Conservation (phyloP, 2,329 filamentous ascomycete species). For the Cladophialophora chaetospira region DNA sequence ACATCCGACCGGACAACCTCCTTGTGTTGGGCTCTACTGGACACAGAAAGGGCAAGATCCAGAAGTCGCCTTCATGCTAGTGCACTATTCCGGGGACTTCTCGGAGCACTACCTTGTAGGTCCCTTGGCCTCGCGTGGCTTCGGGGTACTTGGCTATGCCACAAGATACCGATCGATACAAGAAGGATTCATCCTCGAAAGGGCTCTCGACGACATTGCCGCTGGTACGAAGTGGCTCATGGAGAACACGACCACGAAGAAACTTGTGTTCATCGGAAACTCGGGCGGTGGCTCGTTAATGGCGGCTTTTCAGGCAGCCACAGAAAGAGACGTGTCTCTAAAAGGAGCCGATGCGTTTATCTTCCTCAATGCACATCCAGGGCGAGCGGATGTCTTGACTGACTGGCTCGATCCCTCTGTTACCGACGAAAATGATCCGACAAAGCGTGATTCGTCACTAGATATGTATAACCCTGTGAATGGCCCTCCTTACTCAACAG, state of each 20-base stretch:
- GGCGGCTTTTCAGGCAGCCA: constrained; percentile 4
- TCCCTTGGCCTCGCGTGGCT: constrained; percentile 2
- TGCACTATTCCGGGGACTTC: constrained; percentile 4
- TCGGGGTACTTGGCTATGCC: constrained; percentile 1
- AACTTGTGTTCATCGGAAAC: constrained; percentile 9
- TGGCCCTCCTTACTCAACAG: not conserved
- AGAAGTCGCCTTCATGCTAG: not conserved
- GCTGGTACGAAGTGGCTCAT: not conserved
- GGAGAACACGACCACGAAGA: not conserved
- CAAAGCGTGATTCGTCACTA: not conserved
- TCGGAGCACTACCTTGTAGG: constrained; percentile 2
- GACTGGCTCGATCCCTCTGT: constrained; percentile 3
- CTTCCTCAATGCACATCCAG: constrained; percentile 11
- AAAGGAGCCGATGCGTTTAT: constrained; percentile 6
- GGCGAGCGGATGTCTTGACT: constrained; percentile 1
- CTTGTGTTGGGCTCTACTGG: not conserved
- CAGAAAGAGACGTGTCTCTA: not conserved
- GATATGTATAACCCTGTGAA: constrained; percentile 7
- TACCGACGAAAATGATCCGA: constrained; percentile 2
- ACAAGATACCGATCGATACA: not conserved
- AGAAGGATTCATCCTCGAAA: constrained; percentile 4
- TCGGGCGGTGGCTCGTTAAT: constrained; percentile 11
- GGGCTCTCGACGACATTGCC: constrained; percentile 6
- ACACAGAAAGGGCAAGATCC: not conserved
- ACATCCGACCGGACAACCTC: not conserved